Evolutionary conservation across 768 basidiomycete genomes (phyloP).

Genomic region (Hygrophorus pudorinus): DNA sequence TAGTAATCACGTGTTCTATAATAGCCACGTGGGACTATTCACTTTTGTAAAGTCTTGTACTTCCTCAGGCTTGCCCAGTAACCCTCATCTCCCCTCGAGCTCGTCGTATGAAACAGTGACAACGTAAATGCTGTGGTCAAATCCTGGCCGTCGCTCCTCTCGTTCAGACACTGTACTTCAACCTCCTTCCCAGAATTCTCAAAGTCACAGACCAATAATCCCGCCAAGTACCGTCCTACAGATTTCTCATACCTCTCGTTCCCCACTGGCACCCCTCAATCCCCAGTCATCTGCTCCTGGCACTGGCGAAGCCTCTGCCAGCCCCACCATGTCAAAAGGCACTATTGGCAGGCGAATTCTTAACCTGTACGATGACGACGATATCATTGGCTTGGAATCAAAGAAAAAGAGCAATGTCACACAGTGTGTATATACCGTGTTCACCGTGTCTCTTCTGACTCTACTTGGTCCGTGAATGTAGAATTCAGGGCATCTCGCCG

Average conservation of each 20-base stretch:
- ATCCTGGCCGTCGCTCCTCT: neutral
- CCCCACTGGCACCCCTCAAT: neutral
- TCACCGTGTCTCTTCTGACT: no score
- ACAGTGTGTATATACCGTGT: neutral
- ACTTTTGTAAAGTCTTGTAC: no score
- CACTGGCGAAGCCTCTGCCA: neutral
- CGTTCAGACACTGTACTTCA: neutral
- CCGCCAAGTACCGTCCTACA: neutral
- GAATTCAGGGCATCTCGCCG: no score
- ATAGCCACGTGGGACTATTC: no score
- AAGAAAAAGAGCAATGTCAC: no score
- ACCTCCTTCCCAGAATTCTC: neutral
- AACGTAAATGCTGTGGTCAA: neutral
- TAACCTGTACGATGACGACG: neutral
- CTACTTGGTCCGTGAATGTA: no score
- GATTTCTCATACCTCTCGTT: neutral
- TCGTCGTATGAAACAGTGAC: no score
- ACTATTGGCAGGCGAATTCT: conserved; percentile 1
- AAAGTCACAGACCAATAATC: neutral
- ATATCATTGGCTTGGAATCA: no score
- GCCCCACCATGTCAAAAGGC: neutral
- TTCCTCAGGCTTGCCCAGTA: no score
- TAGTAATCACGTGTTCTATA: no score
- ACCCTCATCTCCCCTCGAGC: no score
- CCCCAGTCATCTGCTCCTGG: neutral